Conservation (phyloP, 73 alveolate genomes). For the Stentor coeruleus region DNA sequence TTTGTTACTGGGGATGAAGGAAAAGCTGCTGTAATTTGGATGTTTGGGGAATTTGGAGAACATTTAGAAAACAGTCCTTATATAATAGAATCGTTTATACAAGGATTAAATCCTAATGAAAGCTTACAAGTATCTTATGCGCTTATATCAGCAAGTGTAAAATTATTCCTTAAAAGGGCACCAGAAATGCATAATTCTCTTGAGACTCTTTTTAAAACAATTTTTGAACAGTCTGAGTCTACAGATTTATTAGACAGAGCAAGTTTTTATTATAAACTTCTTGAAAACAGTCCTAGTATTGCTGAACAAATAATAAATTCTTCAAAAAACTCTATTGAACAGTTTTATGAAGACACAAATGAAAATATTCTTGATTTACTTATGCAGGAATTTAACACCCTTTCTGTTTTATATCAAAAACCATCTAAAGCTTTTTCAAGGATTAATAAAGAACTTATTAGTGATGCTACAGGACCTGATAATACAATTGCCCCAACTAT, state of each 20-base stretch:
- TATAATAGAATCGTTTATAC: conserved; percentile 57
- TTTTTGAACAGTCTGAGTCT: conserved; percentile 37
- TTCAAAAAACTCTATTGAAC: conserved; percentile 19
- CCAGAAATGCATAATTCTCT: conserved; percentile 66
- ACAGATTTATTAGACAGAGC: conserved; percentile 57
- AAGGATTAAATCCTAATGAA: conserved; percentile 43
- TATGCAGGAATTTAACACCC: conserved; percentile 48
- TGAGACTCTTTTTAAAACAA: conserved; percentile 34
- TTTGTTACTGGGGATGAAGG: conserved; percentile 31
- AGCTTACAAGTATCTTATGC: conserved; percentile 40
- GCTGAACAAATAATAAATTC: conserved; percentile 49
- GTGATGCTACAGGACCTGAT: neutral
- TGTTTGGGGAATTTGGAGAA: conserved; percentile 67
- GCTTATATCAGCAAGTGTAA: conserved; percentile 41
- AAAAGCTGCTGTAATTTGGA: conserved; percentile 68
- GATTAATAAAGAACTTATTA: neutral
- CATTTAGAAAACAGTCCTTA: conserved; percentile 58
- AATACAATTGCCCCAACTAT: neutral
- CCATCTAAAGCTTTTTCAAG: conserved; percentile 49
- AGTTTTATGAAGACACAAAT: conserved; percentile 48
- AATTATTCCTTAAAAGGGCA: conserved; percentile 62
- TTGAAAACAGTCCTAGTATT: conserved; percentile 32
- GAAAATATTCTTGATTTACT: conserved; percentile 36
- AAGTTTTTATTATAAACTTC: conserved; percentile 52
- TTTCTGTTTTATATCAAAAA: conserved; percentile 46